phyloP scores from a whole-genome alignment of 75 land plant genomes.

The Sequoia sempervirens region DNA sequence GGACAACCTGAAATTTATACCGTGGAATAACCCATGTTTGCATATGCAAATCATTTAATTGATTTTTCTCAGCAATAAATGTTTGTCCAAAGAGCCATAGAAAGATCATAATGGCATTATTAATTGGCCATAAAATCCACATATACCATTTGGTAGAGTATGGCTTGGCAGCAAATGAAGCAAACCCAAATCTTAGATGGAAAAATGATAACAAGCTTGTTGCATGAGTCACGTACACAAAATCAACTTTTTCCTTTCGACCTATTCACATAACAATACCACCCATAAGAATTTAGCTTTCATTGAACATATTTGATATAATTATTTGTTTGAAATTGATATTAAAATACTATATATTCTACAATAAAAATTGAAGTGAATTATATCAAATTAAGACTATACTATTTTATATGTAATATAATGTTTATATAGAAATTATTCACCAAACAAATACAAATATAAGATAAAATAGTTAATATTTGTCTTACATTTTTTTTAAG shows the following conservation, averaged over 20 bases:
- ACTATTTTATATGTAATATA: too few species aligned
- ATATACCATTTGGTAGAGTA: constrained; percentile 49
- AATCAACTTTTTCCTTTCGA: constrained; percentile 38
- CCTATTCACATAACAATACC: constrained; percentile 7
- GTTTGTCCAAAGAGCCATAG: constrained; percentile 36
- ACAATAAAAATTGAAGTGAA: too few species aligned
- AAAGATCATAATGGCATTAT: constrained; percentile 28
- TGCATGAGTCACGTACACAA: constrained; percentile 68
- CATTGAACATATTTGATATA: too few species aligned
- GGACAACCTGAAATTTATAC: constrained; percentile 47
- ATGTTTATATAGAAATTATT: too few species aligned
- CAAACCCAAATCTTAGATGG: constrained; percentile 56
- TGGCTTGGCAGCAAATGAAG: constrained; percentile 57
- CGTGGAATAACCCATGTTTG: constrained; percentile 80
- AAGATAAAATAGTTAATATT: too few species aligned
- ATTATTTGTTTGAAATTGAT: too few species aligned
- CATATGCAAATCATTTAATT: constrained; percentile 36
- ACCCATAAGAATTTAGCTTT: not conserved
- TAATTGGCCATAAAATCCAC: constrained; percentile 56
- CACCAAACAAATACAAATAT: too few species aligned
- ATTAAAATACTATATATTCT: too few species aligned
- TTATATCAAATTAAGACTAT: too few species aligned
- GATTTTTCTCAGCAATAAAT: constrained; percentile 52
- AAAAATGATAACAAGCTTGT: constrained; percentile 64
- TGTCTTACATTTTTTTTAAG: too few species aligned